Evolutionary conservation across 1,284 basidiomycete species (phyloP), one percentile per base, ranked within the genome.

Genomic region (Exobasidium cylindrosporum): DNA sequence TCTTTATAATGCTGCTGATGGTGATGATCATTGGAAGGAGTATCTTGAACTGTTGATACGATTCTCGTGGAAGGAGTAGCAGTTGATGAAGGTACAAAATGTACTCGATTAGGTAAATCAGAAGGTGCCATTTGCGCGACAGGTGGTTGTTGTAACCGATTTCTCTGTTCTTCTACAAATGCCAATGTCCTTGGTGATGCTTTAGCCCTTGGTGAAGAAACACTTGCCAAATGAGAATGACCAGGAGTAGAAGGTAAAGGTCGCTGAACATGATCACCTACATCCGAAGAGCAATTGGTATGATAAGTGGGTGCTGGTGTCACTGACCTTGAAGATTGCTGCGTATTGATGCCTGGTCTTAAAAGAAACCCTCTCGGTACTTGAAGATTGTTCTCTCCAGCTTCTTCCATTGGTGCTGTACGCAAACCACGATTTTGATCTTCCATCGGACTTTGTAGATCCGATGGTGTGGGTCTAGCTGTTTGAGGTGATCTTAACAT

Each of bases 401-500:
- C 47, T 24, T 31, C 47, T 7, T 24, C 47, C 47, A 24, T 50
- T 10, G 29, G 10, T 26, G 47, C 47, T 50, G 47, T 40, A 10
- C 17, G 7, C 10, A 17, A 17, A 10, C 35, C 35, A 10, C 17
- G 35, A 17, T 40, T 17, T 17, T 10, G 35, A 17, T 40, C 35
- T 40, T 40, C 35, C 35, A 17, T 17, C 7, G 35, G 35, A 17
- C 35, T 40, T 40, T 10, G 17, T 40, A 31, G 21, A 31, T 31
- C 29, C 10, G 47, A 50, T 7, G 10, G 7, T 7, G 21, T 21
- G 21, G 47, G 47, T 24, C 29, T 7, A 31, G 47, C 47, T 50
- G 47, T 50, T 21, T 50, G 47, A 26, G 47, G 47, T 23, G 47
- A 50, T 24, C 23, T 7, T 21, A 50, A 14, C 47, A 26, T 31